Evolutionary conservation across 2,329 filamentous ascomycete species (phyloP).

Genomic region (Fusarium sublunatum): DNA sequence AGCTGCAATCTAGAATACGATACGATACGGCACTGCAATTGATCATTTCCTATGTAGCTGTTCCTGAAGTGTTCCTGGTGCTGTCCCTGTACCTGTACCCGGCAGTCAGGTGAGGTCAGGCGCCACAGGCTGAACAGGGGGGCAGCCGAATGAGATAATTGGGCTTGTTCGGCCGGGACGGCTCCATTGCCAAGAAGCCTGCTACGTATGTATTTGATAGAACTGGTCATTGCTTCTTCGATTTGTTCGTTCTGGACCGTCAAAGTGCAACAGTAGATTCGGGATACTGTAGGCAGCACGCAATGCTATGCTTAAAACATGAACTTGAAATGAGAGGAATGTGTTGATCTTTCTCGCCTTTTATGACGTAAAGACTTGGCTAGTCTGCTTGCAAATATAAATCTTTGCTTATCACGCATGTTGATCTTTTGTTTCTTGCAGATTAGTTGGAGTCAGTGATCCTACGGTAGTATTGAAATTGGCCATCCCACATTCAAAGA

Average conservation of each 20-base stretch:
- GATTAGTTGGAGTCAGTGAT: constrained; percentile 12
- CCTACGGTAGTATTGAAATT: background rate
- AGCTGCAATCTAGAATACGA: background rate
- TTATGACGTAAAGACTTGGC: constrained; percentile 19
- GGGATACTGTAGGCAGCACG: background rate
- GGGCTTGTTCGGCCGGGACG: constrained; percentile 24
- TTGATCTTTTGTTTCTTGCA: constrained; percentile 16
- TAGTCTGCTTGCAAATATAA: background rate
- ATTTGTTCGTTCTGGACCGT: background rate
- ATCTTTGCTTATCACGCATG: constrained; percentile 6
- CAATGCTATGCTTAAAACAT: background rate
- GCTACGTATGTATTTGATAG: constrained; percentile 13
- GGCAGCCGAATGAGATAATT: constrained; percentile 30
- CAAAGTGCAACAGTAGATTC: background rate
- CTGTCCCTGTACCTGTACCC: constrained; percentile 4
- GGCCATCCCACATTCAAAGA: constrained; percentile 8
- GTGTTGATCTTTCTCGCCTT: constrained; percentile 9
- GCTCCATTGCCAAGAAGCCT: constrained; percentile 31
- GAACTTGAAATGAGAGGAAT: background rate
- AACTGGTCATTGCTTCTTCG: background rate
- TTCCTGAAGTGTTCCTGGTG: too few species aligned
- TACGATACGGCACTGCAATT: too few species aligned
- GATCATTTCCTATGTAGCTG: too few species aligned
- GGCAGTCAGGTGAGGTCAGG: constrained; percentile 38
- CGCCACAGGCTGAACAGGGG: constrained; percentile 29